Base-by-base conservation (phyloP, 73 alveolate species). In the Halteria grandinella region DNA sequence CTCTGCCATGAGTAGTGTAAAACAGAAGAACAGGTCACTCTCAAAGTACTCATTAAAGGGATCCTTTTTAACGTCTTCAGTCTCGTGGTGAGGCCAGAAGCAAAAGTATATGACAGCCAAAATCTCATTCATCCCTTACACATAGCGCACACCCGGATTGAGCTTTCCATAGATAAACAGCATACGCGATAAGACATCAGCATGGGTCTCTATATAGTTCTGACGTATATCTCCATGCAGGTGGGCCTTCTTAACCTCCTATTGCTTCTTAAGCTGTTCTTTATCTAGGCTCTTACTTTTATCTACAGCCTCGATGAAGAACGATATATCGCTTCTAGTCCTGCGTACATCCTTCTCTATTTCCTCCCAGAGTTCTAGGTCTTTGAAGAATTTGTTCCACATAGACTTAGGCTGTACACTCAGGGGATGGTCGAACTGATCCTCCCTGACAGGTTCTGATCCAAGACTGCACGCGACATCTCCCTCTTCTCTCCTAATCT, bases 41-140 rank as follows among this genome's bases (percentile, higher is more conserved):
- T 96, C 99, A 32, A 92, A 84, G 60, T 79, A 74, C 12, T 86
- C 89, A 63, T 70, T 40, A n/a, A n/a, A n/a, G n/a, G n/a, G n/a
- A 1, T 41, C 44, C 39, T 66, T 79, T 11, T 60, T 73, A 25
- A 66, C 73, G 12, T 72, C 59, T 17, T 62, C 41, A 63, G 20
- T 51, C 57, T 76, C 52, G 41, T 50, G 1, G 8, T n/a, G 44
- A 69, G 58, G 64, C 85, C 89, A 76, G 79, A 93, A 93, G 48
- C 95, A 92, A 79, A 78, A 94, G 79, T 89, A 96, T 49, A 96
- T 71, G 21, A 94, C 93, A n/a, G 99, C 98, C 24, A 96, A 64
- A n/a, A 96, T 52, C 51, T 96, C 99, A 80, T 96, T 96, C 99
- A 96, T 96, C 39, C 99, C 99, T 79, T 96, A 88, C 15, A 96